Conservation (phyloP, 306 rosid species). For the Coriaria nepalensis region DNA sequence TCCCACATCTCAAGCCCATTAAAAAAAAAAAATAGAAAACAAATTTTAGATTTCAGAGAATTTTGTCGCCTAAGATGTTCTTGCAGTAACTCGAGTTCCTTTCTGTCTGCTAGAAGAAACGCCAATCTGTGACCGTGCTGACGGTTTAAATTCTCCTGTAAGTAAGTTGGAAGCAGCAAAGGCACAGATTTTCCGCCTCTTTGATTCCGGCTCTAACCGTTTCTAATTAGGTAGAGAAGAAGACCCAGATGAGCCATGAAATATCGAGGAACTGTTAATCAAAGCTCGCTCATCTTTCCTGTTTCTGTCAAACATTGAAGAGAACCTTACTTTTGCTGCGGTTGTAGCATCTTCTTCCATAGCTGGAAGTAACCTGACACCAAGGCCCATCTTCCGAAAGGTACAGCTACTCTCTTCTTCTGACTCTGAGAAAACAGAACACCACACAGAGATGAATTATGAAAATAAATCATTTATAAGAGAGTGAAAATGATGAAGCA, state of each 20-base stretch:
- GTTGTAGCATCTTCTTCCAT: slow-evolving; percentile 42
- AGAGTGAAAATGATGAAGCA: slow-evolving; percentile 9
- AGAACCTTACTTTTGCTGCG: slow-evolving; percentile 49
- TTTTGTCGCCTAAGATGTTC: slow-evolving; percentile 10
- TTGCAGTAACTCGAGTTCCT: slow-evolving; percentile 20
- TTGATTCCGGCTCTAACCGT: slow-evolving; percentile 48
- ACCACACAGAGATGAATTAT: background rate
- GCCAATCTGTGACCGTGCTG: slow-evolving; percentile 49
- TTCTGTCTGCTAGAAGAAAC: slow-evolving; percentile 20
- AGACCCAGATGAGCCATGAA: slow-evolving; percentile 29
- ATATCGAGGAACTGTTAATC: slow-evolving; percentile 49
- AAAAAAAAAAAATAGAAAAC: too few relatives aligned
- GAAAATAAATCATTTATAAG: background rate
- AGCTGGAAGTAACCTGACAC: slow-evolving; percentile 60
- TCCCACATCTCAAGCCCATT: too few relatives aligned
- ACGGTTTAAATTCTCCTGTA: slow-evolving; percentile 47
- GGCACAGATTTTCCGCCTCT: slow-evolving; percentile 71
- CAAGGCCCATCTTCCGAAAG: slow-evolving; percentile 54
- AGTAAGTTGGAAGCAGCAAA: slow-evolving; percentile 46
- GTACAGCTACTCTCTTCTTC: slow-evolving; percentile 80
- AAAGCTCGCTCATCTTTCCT: slow-evolving; percentile 61
- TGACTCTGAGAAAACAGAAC: slow-evolving; percentile 44
- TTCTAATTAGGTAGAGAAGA: slow-evolving; percentile 33
- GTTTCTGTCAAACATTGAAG: slow-evolving; percentile 53
- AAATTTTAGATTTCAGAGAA: too few relatives aligned